Percentiles rank a stretch among this genome's conserved stretches.
Evolutionary conservation across 495 filamentous ascomycete species (phyloP).

Genomic region (Podospora comata): DNA sequence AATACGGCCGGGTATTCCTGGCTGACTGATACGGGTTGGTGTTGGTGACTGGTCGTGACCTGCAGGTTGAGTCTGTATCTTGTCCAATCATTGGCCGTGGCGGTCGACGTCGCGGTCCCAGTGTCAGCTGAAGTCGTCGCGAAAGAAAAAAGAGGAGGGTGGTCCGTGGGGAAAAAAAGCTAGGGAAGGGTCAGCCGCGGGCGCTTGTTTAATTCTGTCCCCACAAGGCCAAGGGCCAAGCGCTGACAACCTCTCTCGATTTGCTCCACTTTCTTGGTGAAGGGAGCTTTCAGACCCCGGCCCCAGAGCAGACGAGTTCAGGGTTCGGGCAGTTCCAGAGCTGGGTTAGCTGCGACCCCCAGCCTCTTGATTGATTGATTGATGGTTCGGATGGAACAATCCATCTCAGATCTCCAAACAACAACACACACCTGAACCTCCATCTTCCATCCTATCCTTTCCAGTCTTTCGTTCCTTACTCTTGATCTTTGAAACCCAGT

Average conservation of each 20-base stretch:
- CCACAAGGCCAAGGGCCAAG: background rate
- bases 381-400: background rate
- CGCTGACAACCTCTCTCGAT: background rate
- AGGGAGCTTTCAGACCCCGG: background rate
- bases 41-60: background rate
- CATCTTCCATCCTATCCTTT: background rate
- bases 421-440: background rate
- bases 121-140: background rate
- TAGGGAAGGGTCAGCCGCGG: background rate
- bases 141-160: background rate
- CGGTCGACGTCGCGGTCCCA: background rate
- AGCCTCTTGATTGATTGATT: background rate
- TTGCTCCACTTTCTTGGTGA: background rate
- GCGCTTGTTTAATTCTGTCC: background rate
- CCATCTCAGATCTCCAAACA: background rate
- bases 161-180: background rate
- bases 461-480: background rate
- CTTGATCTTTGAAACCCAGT: background rate
- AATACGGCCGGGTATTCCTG: background rate
- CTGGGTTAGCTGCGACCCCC: background rate
- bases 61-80: background rate
- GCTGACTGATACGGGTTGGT: background rate
- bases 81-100: background rate
- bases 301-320: background rate
- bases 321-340: background rate